Evolutionary conservation across 2,329 filamentous ascomycete species (phyloP).

Genomic region (Penicillium sp.): DNA sequence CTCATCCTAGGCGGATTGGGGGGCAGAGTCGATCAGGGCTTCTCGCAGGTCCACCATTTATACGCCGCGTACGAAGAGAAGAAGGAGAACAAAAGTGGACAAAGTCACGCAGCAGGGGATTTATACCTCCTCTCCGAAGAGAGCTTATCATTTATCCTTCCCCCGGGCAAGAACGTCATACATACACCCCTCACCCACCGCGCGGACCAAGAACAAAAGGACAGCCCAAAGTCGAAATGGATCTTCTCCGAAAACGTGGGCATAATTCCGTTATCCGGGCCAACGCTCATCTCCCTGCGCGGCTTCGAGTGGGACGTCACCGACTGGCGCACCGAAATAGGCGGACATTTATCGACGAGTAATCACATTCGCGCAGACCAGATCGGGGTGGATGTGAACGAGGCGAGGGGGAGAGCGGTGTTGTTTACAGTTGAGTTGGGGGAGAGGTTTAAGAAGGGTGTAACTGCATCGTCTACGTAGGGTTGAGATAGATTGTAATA

Average conservation of each 20-base stretch:
- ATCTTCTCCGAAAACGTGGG: slow-evolving; percentile 75
- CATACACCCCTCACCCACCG: slow-evolving; percentile 50
- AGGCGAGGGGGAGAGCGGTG: slow-evolving; percentile 49
- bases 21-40: slow-evolving; percentile 86
- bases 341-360: slow-evolving; percentile 71
- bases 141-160: slow-evolving; percentile 79
- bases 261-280: slow-evolving; percentile 78
- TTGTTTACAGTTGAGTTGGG: slow-evolving; percentile 70
- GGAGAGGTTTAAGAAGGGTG: slow-evolving; percentile 30
- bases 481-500: background rate
- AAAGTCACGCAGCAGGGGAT: background rate
- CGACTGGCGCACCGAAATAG: slow-evolving; percentile 74
- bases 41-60: slow-evolving; percentile 84
- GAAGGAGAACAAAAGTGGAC: slow-evolving; percentile 35
- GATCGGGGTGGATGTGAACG: slow-evolving; percentile 59
- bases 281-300: slow-evolving; percentile 69
- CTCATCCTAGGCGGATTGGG: slow-evolving; percentile 79
- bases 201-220: slow-evolving; percentile 31
- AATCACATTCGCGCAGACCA: slow-evolving; percentile 65
- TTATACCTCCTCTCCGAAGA: slow-evolving; percentile 78
- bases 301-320: slow-evolving; percentile 90
- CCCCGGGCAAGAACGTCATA: slow-evolving; percentile 63
- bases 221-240: slow-evolving; percentile 6
- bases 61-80: slow-evolving; percentile 44
- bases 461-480: background rate